Conservation (phyloP, 805 yeast species). For the Zygoascus flipseniorum region DNA sequence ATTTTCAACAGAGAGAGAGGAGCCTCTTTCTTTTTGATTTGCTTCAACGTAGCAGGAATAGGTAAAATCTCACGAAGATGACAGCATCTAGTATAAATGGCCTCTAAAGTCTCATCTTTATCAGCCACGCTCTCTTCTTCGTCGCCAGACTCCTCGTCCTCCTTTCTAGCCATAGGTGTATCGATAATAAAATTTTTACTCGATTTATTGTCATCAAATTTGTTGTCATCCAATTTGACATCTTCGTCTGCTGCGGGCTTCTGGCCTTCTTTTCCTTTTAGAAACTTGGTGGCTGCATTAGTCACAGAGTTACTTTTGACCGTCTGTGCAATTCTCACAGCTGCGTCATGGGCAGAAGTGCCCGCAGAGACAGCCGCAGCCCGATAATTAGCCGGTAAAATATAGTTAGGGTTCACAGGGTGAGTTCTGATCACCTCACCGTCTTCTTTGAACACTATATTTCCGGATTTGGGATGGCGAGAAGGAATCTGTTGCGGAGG, state of each 20-base stretch:
- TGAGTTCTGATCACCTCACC: conserved; percentile 19
- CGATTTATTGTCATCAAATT: neutral
- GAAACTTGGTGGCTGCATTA: neutral
- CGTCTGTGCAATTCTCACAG: conserved; percentile 13
- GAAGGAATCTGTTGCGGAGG: conserved; percentile 96
- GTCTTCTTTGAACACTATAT: conserved; percentile 37
- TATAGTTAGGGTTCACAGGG: conserved; percentile 7
- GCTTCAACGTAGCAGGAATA: conserved; percentile 80
- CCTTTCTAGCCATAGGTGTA: conserved; percentile 12
- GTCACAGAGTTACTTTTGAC: conserved; percentile 1
- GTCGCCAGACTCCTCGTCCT: conserved; percentile 1
- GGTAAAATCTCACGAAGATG: conserved; percentile 88
- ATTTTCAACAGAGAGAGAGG: conserved; percentile 67
- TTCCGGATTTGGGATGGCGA: conserved; percentile 70
- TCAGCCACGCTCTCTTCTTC: conserved; percentile 27
- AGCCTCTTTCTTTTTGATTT: conserved; percentile 65
- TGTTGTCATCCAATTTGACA: conserved; percentile 21
- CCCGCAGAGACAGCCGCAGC: conserved; percentile 12
- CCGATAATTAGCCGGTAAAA: conserved; percentile 14
- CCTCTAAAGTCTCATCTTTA: conserved; percentile 41
- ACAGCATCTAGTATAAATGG: conserved; percentile 84
- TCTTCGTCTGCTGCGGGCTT: conserved; percentile 10
- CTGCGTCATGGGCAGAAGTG: conserved; percentile 17
- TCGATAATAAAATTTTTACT: conserved; percentile 10
- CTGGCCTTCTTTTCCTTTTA: neutral